Percentiles rank a stretch among this genome's conserved stretches.
Conservation (phyloP, 2,329 filamentous ascomycete genomes). For the Alternaria infectoria region DNA sequence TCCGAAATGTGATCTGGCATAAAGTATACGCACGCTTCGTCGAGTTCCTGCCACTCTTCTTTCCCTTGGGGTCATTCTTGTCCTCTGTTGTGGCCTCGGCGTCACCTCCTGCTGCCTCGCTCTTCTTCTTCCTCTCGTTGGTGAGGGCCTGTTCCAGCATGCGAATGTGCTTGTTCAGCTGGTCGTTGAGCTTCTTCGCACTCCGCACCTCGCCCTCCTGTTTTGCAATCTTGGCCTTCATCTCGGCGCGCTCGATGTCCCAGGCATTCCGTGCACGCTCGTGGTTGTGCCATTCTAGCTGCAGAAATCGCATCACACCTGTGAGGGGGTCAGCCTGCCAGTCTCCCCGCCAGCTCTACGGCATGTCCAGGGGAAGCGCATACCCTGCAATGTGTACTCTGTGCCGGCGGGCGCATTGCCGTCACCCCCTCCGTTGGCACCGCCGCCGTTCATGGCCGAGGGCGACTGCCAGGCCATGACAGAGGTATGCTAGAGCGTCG, state of each 20-base stretch:
- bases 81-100: slow-evolving; percentile 54
- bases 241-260: slow-evolving; percentile 99
- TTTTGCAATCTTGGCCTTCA: slow-evolving; percentile 95
- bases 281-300: slow-evolving; percentile 98
- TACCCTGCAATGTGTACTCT: slow-evolving; percentile 76
- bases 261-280: slow-evolving; percentile 97
- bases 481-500: slow-evolving; percentile 27
- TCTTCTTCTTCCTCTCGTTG: slow-evolving; percentile 76
- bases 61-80: slow-evolving; percentile 43
- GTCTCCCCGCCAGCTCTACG: slow-evolving; percentile 2
- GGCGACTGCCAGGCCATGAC: slow-evolving; percentile 75
- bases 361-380: slow-evolving; percentile 10
- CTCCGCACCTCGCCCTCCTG: slow-evolving; percentile 89
- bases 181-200: slow-evolving; percentile 86
- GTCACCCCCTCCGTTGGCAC: slow-evolving; percentile 56
- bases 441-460: slow-evolving; percentile 66
- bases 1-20: neutral
- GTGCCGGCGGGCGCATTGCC: slow-evolving; percentile 64
- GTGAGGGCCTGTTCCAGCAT: slow-evolving; percentile 89
- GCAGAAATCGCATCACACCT: slow-evolving; percentile 99
- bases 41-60: slow-evolving; percentile 35
- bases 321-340: slow-evolving; percentile 24
- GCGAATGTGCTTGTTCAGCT: slow-evolving; percentile 85
- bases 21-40: slow-evolving; percentile 33
- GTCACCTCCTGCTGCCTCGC: slow-evolving; percentile 58